phyloP scores from a whole-genome alignment of 2,329 filamentous ascomycete genomes.

The Exophiala oligosperma region DNA sequence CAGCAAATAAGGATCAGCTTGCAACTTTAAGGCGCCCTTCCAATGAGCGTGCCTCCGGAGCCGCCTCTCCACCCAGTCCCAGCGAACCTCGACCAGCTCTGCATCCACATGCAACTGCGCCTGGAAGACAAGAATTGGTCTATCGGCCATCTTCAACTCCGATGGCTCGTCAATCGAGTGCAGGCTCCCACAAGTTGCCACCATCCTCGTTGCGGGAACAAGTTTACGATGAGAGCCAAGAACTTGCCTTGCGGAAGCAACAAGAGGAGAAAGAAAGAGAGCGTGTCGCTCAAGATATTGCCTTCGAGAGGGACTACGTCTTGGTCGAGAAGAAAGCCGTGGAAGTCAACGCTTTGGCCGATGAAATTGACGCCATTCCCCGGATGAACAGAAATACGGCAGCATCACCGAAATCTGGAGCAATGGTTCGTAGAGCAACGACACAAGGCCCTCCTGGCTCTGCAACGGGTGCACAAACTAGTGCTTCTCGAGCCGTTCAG shows the following conservation, averaged over 20 bases:
- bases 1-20: constrained; percentile 22
- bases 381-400: constrained; percentile 54
- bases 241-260: constrained; percentile 33
- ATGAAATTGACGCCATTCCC: constrained; percentile 86
- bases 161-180: constrained; percentile 65
- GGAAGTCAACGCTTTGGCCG: constrained; percentile 94
- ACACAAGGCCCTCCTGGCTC: constrained; percentile 72
- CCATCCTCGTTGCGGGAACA: constrained; percentile 52
- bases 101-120: constrained; percentile 41
- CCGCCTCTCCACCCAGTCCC: constrained; percentile 32
- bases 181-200: constrained; percentile 28
- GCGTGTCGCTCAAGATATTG: constrained; percentile 78
- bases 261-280: constrained; percentile 54
- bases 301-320: constrained; percentile 91
- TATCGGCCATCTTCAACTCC: constrained; percentile 40
- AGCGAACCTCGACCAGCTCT: constrained; percentile 32
- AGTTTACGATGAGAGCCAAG: constrained; percentile 39
- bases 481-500: constrained; percentile 72
- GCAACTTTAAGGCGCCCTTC: constrained; percentile 11
- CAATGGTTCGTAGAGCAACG: constrained; percentile 73
- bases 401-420: constrained; percentile 57
- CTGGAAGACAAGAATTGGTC: constrained; percentile 40
- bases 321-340: constrained; percentile 93
- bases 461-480: constrained; percentile 66
- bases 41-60: constrained; percentile 8